A percentile compares a stretch with the other conserved stretches of the same genome.
These are phyloP conservation scores for Schizophyllum amplum DNA, from an alignment of 1,284 basidiomycete genomes.

Conservation along the genomic window DNA sequence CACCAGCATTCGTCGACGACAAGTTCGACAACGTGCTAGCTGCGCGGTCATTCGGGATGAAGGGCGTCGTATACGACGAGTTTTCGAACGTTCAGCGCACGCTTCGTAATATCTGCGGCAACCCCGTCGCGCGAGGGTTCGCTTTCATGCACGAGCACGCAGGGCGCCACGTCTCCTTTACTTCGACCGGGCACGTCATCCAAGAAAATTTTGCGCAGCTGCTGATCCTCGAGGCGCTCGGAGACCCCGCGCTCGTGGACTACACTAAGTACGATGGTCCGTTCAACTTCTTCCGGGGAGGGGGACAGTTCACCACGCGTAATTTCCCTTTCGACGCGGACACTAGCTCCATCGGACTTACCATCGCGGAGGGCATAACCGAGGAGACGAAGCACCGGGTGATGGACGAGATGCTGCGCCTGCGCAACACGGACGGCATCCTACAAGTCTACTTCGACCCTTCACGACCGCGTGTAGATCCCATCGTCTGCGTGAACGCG, in stretches of 20 bases:
- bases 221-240: constrained; percentile 46
- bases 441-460: constrained; percentile 47
- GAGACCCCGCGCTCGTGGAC: constrained; percentile 20
- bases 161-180: constrained; percentile 35
- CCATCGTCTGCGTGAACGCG: constrained; percentile 45
- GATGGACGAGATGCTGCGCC: constrained; percentile 47
- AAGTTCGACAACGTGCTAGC: constrained; percentile 51
- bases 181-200: constrained; percentile 31
- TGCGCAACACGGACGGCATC: constrained; percentile 38
- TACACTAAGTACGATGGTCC: constrained; percentile 5
- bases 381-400: constrained; percentile 22
- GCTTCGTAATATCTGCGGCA: constrained; percentile 37
- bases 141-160: constrained; percentile 33
- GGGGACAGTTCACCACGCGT: constrained; percentile 19
- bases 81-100: constrained; percentile 32
- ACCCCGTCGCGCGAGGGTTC: constrained; percentile 35
- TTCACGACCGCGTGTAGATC: constrained; percentile 41
- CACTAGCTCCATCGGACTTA: constrained; percentile 34
- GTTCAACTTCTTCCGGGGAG: constrained; percentile 51
- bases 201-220: constrained; percentile 50
- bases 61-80: constrained; percentile 43
- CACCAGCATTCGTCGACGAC: constrained; percentile 49
- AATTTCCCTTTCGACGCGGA: constrained; percentile 31
- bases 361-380: constrained; percentile 20
- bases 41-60: constrained; percentile 46